Percentiles rank a stretch among this genome's conserved stretches.
These are phyloP conservation scores for Aspergillus bridgeri DNA, from an alignment of 495 filamentous ascomycete genomes.

Conservation along the genomic window DNA sequence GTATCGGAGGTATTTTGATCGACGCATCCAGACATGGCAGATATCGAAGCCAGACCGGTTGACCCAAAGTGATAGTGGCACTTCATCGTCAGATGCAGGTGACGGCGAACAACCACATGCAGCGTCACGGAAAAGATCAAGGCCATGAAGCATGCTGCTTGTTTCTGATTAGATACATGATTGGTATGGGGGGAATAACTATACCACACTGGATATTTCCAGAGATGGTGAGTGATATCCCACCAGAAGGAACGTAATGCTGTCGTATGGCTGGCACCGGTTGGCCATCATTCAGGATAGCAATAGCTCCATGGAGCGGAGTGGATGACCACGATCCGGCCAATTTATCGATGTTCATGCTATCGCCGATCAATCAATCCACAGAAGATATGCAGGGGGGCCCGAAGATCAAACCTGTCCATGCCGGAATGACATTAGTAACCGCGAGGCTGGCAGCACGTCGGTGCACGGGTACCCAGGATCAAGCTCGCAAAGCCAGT, in stretches of 20 bases:
- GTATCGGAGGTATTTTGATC: slow-evolving; percentile 1
- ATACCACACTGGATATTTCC: background rate
- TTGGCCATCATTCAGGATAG: background rate
- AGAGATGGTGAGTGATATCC: background rate
- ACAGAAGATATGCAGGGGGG: slow-evolving; percentile 9
- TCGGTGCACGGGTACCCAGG: background rate
- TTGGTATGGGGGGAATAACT: background rate
- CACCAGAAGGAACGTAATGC: slow-evolving; percentile 5
- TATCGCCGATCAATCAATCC: slow-evolving; percentile 6
- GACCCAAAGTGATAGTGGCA: slow-evolving; percentile 1
- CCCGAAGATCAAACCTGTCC: slow-evolving; percentile 15
- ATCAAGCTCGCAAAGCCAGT: slow-evolving; percentile 3
- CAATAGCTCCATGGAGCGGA: slow-evolving; percentile 5
- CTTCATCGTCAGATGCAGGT: slow-evolving; percentile 5
- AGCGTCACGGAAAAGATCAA: slow-evolving; percentile 5
- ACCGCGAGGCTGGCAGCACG: slow-evolving; percentile 6
- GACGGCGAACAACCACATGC: background rate
- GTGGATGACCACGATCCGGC: slow-evolving; percentile 10
- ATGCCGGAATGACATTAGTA: too few species aligned
- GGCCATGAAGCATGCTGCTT: slow-evolving; percentile 1
- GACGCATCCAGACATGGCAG: too few species aligned
- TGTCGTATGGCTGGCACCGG: background rate
- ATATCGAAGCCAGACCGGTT: background rate
- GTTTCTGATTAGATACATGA: background rate
- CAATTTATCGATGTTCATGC: slow-evolving; percentile 12